These are phyloP conservation scores for Plasmodium sp. DNA, from an alignment of 169 alveolate genomes.

Conservation along the genomic window DNA sequence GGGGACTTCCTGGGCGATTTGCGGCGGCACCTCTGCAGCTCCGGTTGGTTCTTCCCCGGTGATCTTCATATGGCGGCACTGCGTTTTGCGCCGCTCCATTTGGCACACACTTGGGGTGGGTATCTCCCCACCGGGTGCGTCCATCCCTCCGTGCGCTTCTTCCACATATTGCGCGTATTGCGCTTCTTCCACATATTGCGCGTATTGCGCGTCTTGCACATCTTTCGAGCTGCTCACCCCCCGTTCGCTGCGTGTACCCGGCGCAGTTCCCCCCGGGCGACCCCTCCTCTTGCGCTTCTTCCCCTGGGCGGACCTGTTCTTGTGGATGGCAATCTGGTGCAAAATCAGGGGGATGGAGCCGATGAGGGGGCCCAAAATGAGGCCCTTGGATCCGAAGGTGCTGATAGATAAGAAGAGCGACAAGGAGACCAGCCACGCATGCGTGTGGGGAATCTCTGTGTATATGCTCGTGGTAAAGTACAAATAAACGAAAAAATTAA, in stretches of 20 bases:
- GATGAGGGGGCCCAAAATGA: conserved; percentile 74
- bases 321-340: conserved; percentile 38
- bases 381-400: conserved; percentile 79
- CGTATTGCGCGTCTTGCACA: too few species aligned
- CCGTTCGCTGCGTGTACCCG: neutral
- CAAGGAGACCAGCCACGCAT: conserved; percentile 81
- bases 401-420: conserved; percentile 77
- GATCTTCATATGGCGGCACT: neutral
- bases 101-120: neutral
- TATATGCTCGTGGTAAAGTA: conserved; percentile 79
- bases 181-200: neutral
- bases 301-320: neutral
- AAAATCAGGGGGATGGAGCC: conserved; percentile 60
- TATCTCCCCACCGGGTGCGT: neutral
- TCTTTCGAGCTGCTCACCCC: neutral
- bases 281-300: neutral
- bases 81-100: neutral
- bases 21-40: neutral
- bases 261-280: neutral
- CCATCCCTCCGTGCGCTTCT: neutral
- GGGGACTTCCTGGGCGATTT: neutral
- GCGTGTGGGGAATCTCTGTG: conserved; percentile 78
- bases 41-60: neutral
- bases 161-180: neutral
- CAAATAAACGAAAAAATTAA: conserved; percentile 64